phyloP scores from a whole-genome alignment of 257 asterid species.

The Lycium barbarum region DNA sequence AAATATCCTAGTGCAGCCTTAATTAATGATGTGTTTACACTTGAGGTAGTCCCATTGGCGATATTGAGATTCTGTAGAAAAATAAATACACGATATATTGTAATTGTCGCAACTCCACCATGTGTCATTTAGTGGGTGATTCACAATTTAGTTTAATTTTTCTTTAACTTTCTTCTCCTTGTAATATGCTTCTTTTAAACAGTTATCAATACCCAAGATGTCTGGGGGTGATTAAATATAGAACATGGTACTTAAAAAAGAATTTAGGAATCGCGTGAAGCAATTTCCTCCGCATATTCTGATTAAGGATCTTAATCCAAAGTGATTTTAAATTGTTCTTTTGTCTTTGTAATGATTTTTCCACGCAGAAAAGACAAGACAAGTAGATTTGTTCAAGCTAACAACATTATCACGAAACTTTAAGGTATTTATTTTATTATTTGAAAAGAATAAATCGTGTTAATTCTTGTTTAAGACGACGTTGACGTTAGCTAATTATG shows the following conservation, averaged over 20 bases:
- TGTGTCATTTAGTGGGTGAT: too few species aligned
- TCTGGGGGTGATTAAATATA: background rate
- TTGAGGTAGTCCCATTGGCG: background rate
- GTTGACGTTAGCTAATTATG: constrained; percentile 14
- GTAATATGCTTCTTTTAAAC: background rate
- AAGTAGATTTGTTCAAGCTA: background rate
- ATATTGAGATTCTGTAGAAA: background rate
- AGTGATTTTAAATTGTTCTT: background rate
- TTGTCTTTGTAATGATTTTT: background rate
- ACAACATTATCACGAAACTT: background rate
- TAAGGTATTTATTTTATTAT: background rate
- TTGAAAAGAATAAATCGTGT: background rate
- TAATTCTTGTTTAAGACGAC: constrained; percentile 10
- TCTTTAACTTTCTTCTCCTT: too few species aligned
- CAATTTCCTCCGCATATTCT: background rate
- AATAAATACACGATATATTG: too few species aligned
- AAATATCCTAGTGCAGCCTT: background rate
- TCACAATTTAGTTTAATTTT: too few species aligned
- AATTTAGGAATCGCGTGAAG: background rate
- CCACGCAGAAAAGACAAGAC: background rate
- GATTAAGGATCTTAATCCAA: background rate
- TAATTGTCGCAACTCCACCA: too few species aligned
- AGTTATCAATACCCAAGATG: background rate
- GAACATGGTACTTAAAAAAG: background rate
- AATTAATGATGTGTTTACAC: background rate